Percentiles rank a stretch among this genome's conserved stretches.
phyloP scores from a whole-genome alignment of 1,284 basidiomycete genomes.

The Rhodotorula sp. region DNA sequence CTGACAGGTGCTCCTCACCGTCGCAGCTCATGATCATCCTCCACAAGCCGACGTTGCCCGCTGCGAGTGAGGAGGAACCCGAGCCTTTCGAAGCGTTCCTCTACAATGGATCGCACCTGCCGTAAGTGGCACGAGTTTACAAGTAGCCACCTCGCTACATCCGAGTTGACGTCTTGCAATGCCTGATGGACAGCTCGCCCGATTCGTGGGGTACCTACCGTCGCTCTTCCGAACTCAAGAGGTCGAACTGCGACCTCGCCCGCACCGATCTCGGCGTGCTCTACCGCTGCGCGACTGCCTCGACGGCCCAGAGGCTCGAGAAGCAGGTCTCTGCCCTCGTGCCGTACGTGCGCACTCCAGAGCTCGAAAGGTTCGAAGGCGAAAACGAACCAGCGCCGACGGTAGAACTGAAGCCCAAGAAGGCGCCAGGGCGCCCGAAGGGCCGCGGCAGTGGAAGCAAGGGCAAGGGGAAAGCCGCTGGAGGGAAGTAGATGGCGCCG shows the following conservation, averaged over 20 bases:
- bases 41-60: background rate
- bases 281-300: constrained; percentile 1
- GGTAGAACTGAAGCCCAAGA: background rate
- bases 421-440: background rate
- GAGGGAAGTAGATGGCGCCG: no score
- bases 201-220: constrained; percentile 1
- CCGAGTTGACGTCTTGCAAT: no score
- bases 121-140: background rate
- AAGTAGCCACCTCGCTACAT: background rate
- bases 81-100: constrained; percentile 12
- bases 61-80: background rate
- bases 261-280: constrained; percentile 5
- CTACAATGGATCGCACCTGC: constrained; percentile 11
- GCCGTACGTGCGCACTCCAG: constrained; percentile 6
- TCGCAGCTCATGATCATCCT: constrained; percentile 9
- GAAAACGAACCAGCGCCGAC: constrained; percentile 1
- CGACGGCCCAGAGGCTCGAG: background rate
- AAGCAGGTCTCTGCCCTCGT: background rate
- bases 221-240: background rate
- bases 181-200: background rate
- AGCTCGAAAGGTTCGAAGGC: background rate
- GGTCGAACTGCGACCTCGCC: background rate
- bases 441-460: background rate
- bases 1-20: background rate
- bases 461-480: no score